Conservation (phyloP, 148 eudicot genomes). For the Bassia scoparia region DNA sequence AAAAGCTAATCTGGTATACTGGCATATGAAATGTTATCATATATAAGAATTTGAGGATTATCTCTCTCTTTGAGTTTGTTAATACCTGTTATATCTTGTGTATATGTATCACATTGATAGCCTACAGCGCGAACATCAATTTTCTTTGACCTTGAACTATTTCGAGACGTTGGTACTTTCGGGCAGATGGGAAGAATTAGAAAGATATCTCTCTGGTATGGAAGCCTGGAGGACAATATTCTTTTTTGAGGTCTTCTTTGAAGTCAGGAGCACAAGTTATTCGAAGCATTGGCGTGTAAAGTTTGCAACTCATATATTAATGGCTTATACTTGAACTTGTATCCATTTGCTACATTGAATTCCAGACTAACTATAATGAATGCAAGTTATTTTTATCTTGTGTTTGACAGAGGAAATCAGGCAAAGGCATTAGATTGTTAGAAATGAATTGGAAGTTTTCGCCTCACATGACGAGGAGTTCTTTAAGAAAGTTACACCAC, state of each 20-base stretch:
- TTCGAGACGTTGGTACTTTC: too few relatives aligned
- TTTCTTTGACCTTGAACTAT: too few relatives aligned
- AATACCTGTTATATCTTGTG: too few relatives aligned
- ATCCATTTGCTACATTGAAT: too few relatives aligned
- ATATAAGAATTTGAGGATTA: too few relatives aligned
- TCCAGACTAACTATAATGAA: not conserved
- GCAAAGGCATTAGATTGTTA: slow-evolving; percentile 25
- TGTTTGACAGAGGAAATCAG: slow-evolving; percentile 12
- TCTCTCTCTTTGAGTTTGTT: too few relatives aligned
- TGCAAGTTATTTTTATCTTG: not conserved
- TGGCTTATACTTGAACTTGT: not conserved
- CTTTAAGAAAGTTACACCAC: slow-evolving; percentile 27
- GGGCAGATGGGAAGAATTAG: too few relatives aligned
- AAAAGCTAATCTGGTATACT: too few relatives aligned
- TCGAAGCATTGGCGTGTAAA: slow-evolving; percentile 28
- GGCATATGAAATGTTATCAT: too few relatives aligned
- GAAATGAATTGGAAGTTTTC: slow-evolving; percentile 28
- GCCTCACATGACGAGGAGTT: slow-evolving; percentile 19
- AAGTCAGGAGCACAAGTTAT: slow-evolving; percentile 31
- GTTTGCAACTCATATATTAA: not conserved
- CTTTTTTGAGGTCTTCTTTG: slow-evolving; percentile 12
- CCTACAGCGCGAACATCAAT: too few relatives aligned
- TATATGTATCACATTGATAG: too few relatives aligned
- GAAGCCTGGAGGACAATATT: slow-evolving; percentile 12
- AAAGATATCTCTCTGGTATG: too few relatives aligned